Evolutionary conservation across 2,329 filamentous ascomycete species (phyloP), one percentile per base, ranked within the genome.

Genomic region (Neoascochyta sp.): DNA sequence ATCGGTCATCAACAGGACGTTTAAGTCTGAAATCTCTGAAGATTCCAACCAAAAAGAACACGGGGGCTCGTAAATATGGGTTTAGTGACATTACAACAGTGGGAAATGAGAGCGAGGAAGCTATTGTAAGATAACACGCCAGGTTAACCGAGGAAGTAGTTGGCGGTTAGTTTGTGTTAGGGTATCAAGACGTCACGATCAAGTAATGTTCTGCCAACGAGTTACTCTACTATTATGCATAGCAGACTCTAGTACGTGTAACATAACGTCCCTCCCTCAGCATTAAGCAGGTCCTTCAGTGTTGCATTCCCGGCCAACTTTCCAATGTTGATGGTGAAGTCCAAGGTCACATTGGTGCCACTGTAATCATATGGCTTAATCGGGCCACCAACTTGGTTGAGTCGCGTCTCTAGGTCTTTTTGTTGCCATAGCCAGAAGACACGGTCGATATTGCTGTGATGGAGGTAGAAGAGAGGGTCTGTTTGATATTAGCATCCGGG

Each of bases 391-490:
- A 67, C 55, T 22, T 66, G 50, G 12, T 47, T 37, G 0, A 62
- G 40, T 4, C 63, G 51, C 3, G 40, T 44, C 2, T 36, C 32
- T 2, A 60, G 50, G 23, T 62, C 49, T 25, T 52, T 43, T 9
- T 48, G 42, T 25, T 54, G 49, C 51, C 51, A 52, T 22, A 9
- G 7, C 49, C 54, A 65, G 24, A 55, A 55, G 9, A 64, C 43
- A 4, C 46, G 52, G 35, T 66, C 63, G 3, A 66, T 36, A 27
- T 62, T 60, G 3, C 48, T 46, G 34, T 66, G 58, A 34, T 67
- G 63, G 15, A 66, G 42, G 22, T 52, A 67, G 43, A 61, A 68
- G 3, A 58, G 31, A 12, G 57, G 66, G n/a, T 40, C 37, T n/a
- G n/a, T n/a, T n/a, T n/a, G n/a, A n/a, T n/a, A n/a, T n/a, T n/a